phyloP scores from a whole-genome alignment of 139 green algal species.

The Nannochloris sp. region DNA sequence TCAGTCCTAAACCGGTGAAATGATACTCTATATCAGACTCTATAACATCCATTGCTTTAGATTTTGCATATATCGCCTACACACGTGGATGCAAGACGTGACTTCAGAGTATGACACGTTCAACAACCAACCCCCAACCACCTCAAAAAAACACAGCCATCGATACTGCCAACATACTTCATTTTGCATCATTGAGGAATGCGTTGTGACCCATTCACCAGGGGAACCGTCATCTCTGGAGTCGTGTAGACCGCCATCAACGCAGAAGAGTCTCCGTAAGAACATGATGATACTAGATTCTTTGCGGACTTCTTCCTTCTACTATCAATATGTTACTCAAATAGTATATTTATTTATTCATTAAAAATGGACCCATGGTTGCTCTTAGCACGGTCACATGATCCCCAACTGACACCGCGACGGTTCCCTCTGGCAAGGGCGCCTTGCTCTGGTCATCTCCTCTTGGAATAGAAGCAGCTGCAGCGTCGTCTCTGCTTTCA shows the following conservation, averaged over 20 bases:
- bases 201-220: background rate
- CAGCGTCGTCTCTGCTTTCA: too few species aligned
- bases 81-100: background rate
- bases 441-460: too few species aligned
- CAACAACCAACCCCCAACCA: background rate
- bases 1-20: background rate
- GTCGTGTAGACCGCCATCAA: background rate
- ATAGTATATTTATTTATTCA: too few species aligned
- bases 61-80: slow-evolving; percentile 2
- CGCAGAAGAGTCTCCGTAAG: background rate
- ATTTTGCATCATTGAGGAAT: background rate
- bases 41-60: slow-evolving; percentile 17
- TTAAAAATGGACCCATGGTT: too few species aligned
- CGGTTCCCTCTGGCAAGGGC: too few species aligned
- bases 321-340: too few species aligned
- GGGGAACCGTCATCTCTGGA: background rate
- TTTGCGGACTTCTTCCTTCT: too few species aligned
- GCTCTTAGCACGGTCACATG: too few species aligned
- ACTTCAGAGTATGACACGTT: background rate
- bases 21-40: slow-evolving; percentile 21
- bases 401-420: background rate
- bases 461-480: too few species aligned
- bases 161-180: background rate
- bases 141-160: background rate
- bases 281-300: background rate